phyloP scores from a whole-genome alignment of 352 stramenopile genomes.

The Peronospora farinosa region DNA sequence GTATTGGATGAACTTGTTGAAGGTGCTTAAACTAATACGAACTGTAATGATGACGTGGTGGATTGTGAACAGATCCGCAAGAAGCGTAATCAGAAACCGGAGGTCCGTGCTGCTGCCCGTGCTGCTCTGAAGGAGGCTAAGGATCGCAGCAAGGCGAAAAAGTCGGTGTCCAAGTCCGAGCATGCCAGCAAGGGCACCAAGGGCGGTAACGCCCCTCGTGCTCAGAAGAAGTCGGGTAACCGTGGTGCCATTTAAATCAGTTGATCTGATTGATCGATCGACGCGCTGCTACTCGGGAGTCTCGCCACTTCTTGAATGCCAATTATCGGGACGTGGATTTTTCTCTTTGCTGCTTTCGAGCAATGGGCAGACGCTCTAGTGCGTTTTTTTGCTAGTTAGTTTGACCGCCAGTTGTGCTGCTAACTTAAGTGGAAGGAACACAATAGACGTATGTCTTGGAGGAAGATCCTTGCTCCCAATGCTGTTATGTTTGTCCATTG shows the following conservation, averaged over 20 bases:
- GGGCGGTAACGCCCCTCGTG: constrained; percentile 54
- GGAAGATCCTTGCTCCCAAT: constrained; percentile 24
- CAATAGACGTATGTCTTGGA: constrained; percentile 34
- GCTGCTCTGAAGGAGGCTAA: constrained; percentile 90
- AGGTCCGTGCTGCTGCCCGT: constrained; percentile 86
- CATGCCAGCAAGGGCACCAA: constrained; percentile 55
- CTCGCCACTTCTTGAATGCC: constrained; percentile 31
- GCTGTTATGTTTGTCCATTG: constrained; percentile 1
- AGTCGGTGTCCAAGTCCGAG: constrained; percentile 52
- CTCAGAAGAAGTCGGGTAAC: constrained; percentile 87
- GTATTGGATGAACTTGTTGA: background rate
- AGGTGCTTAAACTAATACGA: background rate
- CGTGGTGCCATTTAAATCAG: constrained; percentile 78
- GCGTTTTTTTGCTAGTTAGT: constrained; percentile 21
- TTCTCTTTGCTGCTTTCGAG: constrained; percentile 24
- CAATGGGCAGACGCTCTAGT: constrained; percentile 20
- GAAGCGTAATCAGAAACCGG: constrained; percentile 94
- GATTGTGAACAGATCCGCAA: constrained; percentile 87
- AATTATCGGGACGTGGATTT: constrained; percentile 31
- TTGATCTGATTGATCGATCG: constrained; percentile 22
- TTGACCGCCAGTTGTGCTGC: constrained; percentile 23
- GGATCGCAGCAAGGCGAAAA: constrained; percentile 86
- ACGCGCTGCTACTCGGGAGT: constrained; percentile 23
- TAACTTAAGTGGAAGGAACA: constrained; percentile 27
- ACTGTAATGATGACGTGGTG: background rate